Base-by-base conservation (phyloP, 768 basidiomycete genomes). In the Lactarius deliciosus region DNA sequence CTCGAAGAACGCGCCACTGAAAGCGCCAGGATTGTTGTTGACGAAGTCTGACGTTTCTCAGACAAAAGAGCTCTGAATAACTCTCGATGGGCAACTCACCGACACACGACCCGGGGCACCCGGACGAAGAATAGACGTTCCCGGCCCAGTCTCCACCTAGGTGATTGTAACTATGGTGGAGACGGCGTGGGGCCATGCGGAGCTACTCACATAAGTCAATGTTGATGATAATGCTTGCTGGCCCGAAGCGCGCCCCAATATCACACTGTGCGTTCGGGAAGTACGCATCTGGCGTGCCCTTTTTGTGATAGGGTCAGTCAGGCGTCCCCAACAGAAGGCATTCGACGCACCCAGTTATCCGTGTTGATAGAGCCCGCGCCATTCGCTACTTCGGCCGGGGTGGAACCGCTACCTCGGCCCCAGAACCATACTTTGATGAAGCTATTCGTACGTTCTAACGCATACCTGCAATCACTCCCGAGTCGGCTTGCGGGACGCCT, bases 371-470 rank as follows among this genome's bases (percentile, higher is more conserved):
- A 60, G 55, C 60, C 64, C 25, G 64, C 54, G 45, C 71, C 75
- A 40, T 59, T 69, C 57, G 22, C 55, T 18, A 70, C 60, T 2
- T 66, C 70, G 13, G 20, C 40, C 16, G 64, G 72, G 28, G 69
- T 28, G 43, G 61, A 63, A 15, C 36, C 38, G 22, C 68, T 72
- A 53, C 73, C 70, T 53, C 78, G 69, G 5, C 75, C 71, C 78
- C 79, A 81, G 72, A 77, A 79, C 72, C 76, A 80, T 25, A 78
- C 69, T 59, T 76, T 74, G 40, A 79, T 74, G 30, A 63, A 63
- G 28, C 32, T 53, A 16, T 57, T 64, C 9, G 74, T 72, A 57
- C 74, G 73, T 60, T 75, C 72, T 63, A 75, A 72, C 22, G 77
- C 79, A 66, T 77, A 80, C 64, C 69, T 65, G 38, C 25, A 59